These are phyloP conservation scores for Lachnellula arida DNA, from an alignment of 2,329 filamentous ascomycete species.

Conservation along the genomic window DNA sequence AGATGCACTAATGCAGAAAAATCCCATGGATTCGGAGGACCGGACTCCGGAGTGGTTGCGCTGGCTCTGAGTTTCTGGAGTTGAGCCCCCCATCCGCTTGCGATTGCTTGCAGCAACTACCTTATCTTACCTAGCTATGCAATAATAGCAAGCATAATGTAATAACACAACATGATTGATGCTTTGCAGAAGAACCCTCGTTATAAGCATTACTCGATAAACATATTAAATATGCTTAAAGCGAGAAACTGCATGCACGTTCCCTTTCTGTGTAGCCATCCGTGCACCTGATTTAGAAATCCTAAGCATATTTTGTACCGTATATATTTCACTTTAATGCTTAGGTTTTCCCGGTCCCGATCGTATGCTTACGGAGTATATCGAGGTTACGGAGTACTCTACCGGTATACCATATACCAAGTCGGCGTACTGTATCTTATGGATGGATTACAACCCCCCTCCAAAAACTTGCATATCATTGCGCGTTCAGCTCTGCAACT, in stretches of 20 bases:
- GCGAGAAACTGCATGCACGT: too few relatives aligned
- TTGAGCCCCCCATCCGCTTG: background rate
- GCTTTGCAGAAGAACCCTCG: too few relatives aligned
- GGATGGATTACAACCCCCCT: background rate
- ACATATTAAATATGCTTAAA: too few relatives aligned
- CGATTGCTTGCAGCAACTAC: constrained; percentile 10
- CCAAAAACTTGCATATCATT: constrained; percentile 7
- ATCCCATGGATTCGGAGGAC: constrained; percentile 9
- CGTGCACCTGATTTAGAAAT: too few relatives aligned
- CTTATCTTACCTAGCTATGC: background rate
- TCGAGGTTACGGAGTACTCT: too few relatives aligned
- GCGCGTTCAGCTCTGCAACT: constrained; percentile 33
- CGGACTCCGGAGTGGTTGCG: background rate
- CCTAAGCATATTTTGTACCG: too few relatives aligned
- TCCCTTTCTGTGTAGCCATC: too few relatives aligned
- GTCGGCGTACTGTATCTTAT: background rate
- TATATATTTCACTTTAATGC: too few relatives aligned
- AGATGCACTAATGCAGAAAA: constrained; percentile 15
- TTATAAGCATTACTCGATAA: too few relatives aligned
- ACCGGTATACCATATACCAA: too few relatives aligned
- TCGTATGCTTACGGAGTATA: too few relatives aligned
- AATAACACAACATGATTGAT: constrained; percentile 8
- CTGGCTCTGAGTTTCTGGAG: constrained; percentile 1
- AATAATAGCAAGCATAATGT: constrained; percentile 12
- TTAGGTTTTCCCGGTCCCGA: too few relatives aligned